Evolutionary conservation across 768 basidiomycete species (phyloP), one percentile per base, ranked within the genome.

Genomic region (Suillus weaverae): DNA sequence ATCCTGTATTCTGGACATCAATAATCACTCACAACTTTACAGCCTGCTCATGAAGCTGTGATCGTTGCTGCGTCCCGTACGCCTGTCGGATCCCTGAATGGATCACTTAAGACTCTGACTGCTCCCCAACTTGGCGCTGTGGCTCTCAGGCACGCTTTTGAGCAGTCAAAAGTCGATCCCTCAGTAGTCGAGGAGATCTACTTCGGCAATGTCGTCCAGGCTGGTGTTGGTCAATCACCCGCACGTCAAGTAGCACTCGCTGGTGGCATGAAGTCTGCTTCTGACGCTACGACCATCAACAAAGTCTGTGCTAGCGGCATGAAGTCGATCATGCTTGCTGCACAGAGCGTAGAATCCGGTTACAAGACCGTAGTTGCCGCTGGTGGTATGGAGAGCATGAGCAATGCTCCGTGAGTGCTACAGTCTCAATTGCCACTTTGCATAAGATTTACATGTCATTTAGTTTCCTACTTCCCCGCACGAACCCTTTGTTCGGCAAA

Each of bases 351-450:
- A 72, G 85, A 89, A 76, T 84, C 89, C 20, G 97, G 97, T 57
- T 88, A 97, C 74, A 88, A 91, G 65, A 87, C 79, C 51, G 86
- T 97, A 56, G 91, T 97, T 70, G 94, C 89, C 26, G 96, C 96
- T 63, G 97, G 97, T 70, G 97, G 97, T 66, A 97, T 95, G 94
- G 97, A 99, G 82, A 95, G 93, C 81, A 99, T 99, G 97, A 96
- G 93, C 77, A 92, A 98, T 70, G 95, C 95, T 59, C 97, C 97
- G 95, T 98, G 74, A 73, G 97, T 88, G 5, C 55, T 57, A 44
- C 43, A 5, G 62, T 20, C 30, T 41, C 16, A 66, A 9, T 60
- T 38, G 35, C 18, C 5, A 30, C 43, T 62, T 64, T 46, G 9
- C 36, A 41, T 46, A 48, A 66, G 62, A 38, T 35, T 54, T 18